Evolutionary conservation across 1,284 basidiomycete genomes (phyloP), one percentile per base, ranked within the genome.

Genomic region (Serendipita sp.): DNA sequence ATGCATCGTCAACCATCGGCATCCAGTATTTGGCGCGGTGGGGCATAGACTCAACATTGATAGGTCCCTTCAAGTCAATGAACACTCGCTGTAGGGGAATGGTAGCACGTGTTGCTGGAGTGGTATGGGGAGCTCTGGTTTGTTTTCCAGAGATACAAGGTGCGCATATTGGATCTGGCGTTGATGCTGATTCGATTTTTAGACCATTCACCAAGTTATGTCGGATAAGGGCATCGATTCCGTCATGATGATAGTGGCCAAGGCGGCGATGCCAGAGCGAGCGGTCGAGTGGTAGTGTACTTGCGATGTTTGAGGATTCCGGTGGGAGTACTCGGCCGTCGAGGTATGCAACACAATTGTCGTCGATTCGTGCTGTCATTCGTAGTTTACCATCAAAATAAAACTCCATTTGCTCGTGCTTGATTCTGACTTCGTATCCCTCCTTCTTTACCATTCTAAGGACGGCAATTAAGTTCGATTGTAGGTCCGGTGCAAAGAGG

Each of bases 1-100:
- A 62, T 63, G 50, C 66, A 44, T 72, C 68, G 63, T 71, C 67
- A 32, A 71, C 67, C 42, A 71, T 68, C 1, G 67, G 66, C 38
- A 70, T 65, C 64, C 67, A 68, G 64, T 73, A 71, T 26, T 35
- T 58, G 53, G 53, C 22, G 10, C 53, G 53, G 10, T 29, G 22
- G 17, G 26, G 26, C 17, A 58, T 58, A 26, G 53, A 29, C 53
- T 58, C 53, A 10, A 35, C 32, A 35, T 58, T 29, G 53, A 58
- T 58, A 6, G 53, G 53, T 10, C 53, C 53, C 10, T 58, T 29
- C n/a, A 58, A 32, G 32, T 58, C 53, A 4, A 58, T 58, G n/a
- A 35, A 58, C 8, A 58, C 53, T 4, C 53, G 53, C 6, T 58
- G 22, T 4, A 58, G 30, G 6, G 34, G 53, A n/a, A 34, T 58